These are phyloP conservation scores for Amanita molliuscula DNA, from an alignment of 768 basidiomycete species.

Conservation along the genomic window DNA sequence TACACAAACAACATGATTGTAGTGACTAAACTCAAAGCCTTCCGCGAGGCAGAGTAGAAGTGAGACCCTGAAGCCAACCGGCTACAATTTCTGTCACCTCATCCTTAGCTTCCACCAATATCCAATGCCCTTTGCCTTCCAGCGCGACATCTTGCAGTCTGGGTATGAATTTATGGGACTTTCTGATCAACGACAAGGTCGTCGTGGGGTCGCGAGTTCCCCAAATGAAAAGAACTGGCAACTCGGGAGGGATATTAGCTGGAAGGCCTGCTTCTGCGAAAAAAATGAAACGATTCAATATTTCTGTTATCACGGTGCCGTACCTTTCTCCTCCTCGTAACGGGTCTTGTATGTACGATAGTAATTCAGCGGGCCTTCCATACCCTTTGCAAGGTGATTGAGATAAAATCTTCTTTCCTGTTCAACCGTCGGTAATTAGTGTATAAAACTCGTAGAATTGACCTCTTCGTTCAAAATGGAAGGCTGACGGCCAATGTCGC, in stretches of 20 bases:
- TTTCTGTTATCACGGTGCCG: not conserved
- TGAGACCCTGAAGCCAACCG: conserved; percentile 32
- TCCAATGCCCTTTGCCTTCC: conserved; percentile 56
- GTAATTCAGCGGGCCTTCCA: conserved; percentile 71
- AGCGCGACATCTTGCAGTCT: conserved; percentile 40
- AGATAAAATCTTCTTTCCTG: conserved; percentile 51
- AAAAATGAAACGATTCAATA: conserved; percentile 12
- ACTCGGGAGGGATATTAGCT: conserved; percentile 28
- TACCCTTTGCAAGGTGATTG: conserved; percentile 34
- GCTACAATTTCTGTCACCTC: conserved; percentile 38
- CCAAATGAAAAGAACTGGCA: conserved; percentile 54
- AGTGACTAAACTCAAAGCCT: conserved; percentile 15
- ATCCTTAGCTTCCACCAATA: conserved; percentile 54
- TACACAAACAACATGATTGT: no score
- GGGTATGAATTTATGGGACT: conserved; percentile 38
- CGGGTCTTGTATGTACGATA: conserved; percentile 54
- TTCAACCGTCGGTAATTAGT: not conserved
- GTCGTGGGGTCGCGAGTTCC: conserved; percentile 46
- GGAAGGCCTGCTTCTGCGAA: conserved; percentile 33
- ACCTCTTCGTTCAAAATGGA: conserved; percentile 20
- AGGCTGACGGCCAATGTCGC: conserved; percentile 7
- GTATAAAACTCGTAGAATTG: not conserved
- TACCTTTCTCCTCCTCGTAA: conserved; percentile 56
- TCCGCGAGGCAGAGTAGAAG: conserved; percentile 11
- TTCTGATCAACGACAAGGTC: conserved; percentile 27